Percentiles rank a stretch among this genome's conserved stretches.
phyloP scores from a whole-genome alignment of 345 rosid genomes.

The Iberis pinnata region DNA sequence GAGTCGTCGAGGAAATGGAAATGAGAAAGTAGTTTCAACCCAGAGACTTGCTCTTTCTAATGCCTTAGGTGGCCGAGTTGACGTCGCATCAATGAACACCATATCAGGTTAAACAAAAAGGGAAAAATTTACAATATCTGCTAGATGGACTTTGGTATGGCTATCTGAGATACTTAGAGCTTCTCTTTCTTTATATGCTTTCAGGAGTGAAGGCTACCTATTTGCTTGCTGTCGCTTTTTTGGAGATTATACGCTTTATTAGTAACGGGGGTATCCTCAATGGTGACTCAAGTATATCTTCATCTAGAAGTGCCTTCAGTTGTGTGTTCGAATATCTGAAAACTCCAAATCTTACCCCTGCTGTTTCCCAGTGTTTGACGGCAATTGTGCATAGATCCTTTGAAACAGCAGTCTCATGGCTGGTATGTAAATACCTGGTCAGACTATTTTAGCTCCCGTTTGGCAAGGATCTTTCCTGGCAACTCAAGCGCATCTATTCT shows the following conservation, averaged over 20 bases:
- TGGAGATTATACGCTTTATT: conserved; percentile 91
- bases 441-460: conserved; percentile 4
- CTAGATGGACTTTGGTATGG: conserved; percentile 8
- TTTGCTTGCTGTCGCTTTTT: conserved; percentile 96
- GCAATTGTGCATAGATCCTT: conserved; percentile 91
- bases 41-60: conserved; percentile 89
- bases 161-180: conserved; percentile 13
- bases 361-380: conserved; percentile 83
- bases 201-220: conserved; percentile 97
- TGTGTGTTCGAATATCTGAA: conserved; percentile 94
- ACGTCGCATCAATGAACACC: conserved; percentile 74
- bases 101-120: conserved; percentile 64
- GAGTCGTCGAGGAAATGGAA: conserved; percentile 87
- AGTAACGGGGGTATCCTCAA: conserved; percentile 98
- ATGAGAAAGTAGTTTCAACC: conserved; percentile 82
- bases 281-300: conserved; percentile 53
- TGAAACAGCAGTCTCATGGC: conserved; percentile 88
- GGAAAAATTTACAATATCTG: background rate
- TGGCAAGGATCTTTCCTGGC: conserved; percentile 4
- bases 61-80: conserved; percentile 93
- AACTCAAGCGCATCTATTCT: conserved; percentile 11
- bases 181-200: conserved; percentile 24
- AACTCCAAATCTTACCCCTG: conserved; percentile 84
- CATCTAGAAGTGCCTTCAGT: conserved; percentile 93
- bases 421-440: conserved; percentile 43